These are phyloP conservation scores for Apiospora phragmitis DNA, from an alignment of 2,329 filamentous ascomycete genomes.

Conservation along the genomic window DNA sequence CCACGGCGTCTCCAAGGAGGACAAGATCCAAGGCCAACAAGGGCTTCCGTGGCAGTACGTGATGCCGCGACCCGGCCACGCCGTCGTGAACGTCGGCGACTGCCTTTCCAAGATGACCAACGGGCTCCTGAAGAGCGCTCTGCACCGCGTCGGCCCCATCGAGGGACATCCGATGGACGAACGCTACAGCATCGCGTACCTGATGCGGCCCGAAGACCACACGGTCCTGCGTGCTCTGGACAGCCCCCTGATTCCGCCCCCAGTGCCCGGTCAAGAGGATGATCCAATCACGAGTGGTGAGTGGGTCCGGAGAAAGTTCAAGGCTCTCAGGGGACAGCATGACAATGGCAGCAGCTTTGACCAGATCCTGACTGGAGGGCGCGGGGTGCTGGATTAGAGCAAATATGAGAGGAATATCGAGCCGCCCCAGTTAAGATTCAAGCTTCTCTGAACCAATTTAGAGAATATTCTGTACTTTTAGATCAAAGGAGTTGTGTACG, in stretches of 20 bases:
- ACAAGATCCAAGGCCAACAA: neutral
- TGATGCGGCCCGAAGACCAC: neutral
- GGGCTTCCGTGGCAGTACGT: neutral
- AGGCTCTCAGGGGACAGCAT: neutral
- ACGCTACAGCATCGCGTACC: neutral
- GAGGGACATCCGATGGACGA: neutral
- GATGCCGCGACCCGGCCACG: neutral
- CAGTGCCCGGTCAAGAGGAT: neutral
- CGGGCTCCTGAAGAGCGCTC: neutral
- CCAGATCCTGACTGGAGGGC: slow-evolving; percentile 6
- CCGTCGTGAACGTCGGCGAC: neutral
- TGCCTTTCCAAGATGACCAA: neutral
- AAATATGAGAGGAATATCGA: neutral
- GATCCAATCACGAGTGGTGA: slow-evolving; percentile 5
- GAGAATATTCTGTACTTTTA: neutral
- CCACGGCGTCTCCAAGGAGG: neutral
- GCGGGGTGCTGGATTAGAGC: neutral
- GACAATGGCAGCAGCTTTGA: neutral
- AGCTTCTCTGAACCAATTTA: neutral
- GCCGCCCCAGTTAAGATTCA: too few species aligned
- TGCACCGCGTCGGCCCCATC: neutral
- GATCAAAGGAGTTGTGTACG: too few species aligned
- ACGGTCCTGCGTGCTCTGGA: neutral
- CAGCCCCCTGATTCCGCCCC: neutral
- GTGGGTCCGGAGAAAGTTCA: slow-evolving; percentile 10